Evolutionary conservation across 768 basidiomycete species (phyloP).

Genomic region (Hemileccinum rubropunctum): DNA sequence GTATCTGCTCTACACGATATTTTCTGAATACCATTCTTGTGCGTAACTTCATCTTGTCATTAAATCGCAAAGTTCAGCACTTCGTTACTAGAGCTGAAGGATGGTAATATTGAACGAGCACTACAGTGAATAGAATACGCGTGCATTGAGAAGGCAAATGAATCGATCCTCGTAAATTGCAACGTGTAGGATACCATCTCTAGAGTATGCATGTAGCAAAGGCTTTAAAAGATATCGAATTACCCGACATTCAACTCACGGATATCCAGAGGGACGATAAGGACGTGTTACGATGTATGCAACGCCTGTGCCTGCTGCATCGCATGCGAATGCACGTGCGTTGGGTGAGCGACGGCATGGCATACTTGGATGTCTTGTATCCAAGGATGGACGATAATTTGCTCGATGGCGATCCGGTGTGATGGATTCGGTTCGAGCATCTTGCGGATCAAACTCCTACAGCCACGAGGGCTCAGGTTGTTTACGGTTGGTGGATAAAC

Average conservation of each 20-base stretch:
- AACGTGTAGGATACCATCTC: constrained; percentile 19
- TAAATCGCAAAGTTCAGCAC: constrained; percentile 1
- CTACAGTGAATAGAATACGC: constrained; percentile 21
- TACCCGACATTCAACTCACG: background rate
- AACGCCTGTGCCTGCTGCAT: constrained; percentile 53
- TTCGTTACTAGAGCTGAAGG: constrained; percentile 3
- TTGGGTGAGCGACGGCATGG: constrained; percentile 57
- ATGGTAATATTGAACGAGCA: constrained; percentile 18
- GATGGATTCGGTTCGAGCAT: constrained; percentile 97
- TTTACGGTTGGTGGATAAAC: constrained; percentile 69
- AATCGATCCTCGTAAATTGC: constrained; percentile 5
- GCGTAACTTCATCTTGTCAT: background rate
- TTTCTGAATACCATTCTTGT: constrained; percentile 10
- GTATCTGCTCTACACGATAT: constrained; percentile 8
- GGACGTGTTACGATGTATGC: constrained; percentile 6
- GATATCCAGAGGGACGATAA: background rate
- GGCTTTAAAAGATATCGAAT: constrained; percentile 3
- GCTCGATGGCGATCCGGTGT: constrained; percentile 71
- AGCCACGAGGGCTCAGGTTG: constrained; percentile 84
- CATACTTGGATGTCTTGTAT: constrained; percentile 81
- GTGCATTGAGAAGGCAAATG: constrained; percentile 5
- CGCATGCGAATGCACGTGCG: constrained; percentile 71
- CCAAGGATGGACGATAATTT: constrained; percentile 78
- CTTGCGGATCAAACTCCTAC: constrained; percentile 76
- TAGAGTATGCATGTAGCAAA: constrained; percentile 12